A percentile compares a stretch with the other conserved stretches of the same genome.
Conservation (phyloP, 2,329 filamentous ascomycete genomes). For the Ascochyta koolunga region DNA sequence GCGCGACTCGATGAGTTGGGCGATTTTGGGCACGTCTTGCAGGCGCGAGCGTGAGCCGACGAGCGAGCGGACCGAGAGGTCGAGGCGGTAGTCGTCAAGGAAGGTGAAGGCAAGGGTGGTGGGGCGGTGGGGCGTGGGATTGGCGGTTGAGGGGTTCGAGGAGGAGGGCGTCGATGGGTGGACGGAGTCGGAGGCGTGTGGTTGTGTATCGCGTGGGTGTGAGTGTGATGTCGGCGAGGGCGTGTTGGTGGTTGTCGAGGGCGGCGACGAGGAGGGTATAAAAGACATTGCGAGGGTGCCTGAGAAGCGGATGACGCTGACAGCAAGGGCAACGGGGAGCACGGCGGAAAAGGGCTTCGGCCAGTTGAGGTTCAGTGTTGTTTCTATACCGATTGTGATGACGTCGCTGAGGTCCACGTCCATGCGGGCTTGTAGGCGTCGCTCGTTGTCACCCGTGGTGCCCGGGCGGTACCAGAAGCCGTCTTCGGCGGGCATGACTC, state of each 20-base stretch:
- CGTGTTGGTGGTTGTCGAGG: constrained; percentile 40
- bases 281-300: constrained; percentile 94
- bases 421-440: constrained; percentile 89
- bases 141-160: constrained; percentile 7
- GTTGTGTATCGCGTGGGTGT: constrained; percentile 28
- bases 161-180: constrained; percentile 31
- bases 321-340: constrained; percentile 86
- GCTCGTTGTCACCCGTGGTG: constrained; percentile 65
- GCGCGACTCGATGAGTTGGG: constrained; percentile 78
- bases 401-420: constrained; percentile 97
- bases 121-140: constrained; percentile 53
- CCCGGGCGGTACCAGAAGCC: constrained; percentile 57
- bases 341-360: constrained; percentile 88
- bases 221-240: constrained; percentile 50
- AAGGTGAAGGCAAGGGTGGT: constrained; percentile 97
- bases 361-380: constrained; percentile 91
- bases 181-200: constrained; percentile 52
- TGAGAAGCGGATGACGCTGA: constrained; percentile 92
- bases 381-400: constrained; percentile 92
- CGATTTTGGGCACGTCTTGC: constrained; percentile 88
- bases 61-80: constrained; percentile 80
- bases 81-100: constrained; percentile 82
- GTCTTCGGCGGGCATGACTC: constrained; percentile 89
- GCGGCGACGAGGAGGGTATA: constrained; percentile 66
- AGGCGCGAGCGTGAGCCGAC: constrained; percentile 79